Evolutionary conservation across 352 stramenopile species (phyloP), one percentile per base, ranked within the genome.

Genomic region (Globisporangium okanoganense): DNA sequence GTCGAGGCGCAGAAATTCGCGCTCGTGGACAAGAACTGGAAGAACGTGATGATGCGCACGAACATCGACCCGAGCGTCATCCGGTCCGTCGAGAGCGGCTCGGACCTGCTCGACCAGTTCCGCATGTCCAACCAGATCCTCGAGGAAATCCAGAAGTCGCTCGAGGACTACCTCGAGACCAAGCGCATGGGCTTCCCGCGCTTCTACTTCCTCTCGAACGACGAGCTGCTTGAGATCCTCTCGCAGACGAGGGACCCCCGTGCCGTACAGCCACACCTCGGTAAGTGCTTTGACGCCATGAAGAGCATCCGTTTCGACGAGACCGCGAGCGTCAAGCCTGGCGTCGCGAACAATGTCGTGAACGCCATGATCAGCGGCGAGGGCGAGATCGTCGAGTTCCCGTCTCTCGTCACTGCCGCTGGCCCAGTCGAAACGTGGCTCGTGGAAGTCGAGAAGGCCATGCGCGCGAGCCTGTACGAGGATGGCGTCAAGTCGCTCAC

Each of bases 141-240:
- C 2, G 90, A 97, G 66, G 87, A 95, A 63, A 97, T 97, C 33
- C 89, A 97, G 63, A 97, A 97, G 43, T 95, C 83, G 12, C 67
- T 97, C 1, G 90, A 97, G 68, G 87, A 97, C 58, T 97, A 97
- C 55, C 67, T 97, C 0, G 90, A 97, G 71, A 97, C 88, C 10
- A 97, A 97, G 68, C 78, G 90, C 7, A 96, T 96, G 85, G 85
- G 82, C 8, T 97, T 97, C 45, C 90, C 90, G 12, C 85, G 88
- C 9, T 97, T 97, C 45, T 97, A 97, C 64, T 97, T 97, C 61
- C 51, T 97, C 0, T 97, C 90, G 0, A 97, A 97, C 63, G 90
- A 97, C 45, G 90, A 97, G 55, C 62, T 97, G 35, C 66, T 97
- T 3, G 90, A 97, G 51, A 97, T 97, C 62, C 69, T 97, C 0